A percentile compares a stretch with the other conserved stretches of the same genome.
Evolutionary conservation across 306 rosid genomes (phyloP).

Genomic region (Lithocarpus polystachyus): DNA sequence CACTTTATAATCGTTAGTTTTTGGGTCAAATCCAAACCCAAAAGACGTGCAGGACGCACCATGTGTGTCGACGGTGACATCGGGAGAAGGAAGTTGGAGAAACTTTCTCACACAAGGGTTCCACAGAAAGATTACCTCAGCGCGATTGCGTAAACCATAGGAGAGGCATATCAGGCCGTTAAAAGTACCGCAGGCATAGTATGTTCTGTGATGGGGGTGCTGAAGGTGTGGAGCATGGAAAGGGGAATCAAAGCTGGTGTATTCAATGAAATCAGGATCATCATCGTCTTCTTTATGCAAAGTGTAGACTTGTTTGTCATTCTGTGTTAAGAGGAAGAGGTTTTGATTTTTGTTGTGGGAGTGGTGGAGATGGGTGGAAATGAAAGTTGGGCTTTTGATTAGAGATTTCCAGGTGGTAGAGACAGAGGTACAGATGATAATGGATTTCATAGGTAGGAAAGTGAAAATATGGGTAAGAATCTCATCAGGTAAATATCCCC

Average conservation of each 20-base stretch:
- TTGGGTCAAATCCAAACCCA: conserved; percentile 27
- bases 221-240: not conserved
- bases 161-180: conserved; percentile 15
- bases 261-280: not conserved
- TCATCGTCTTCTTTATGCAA: conserved; percentile 5
- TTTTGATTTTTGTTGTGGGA: no score
- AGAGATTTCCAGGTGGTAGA: no score
- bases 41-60: not conserved
- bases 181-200: not conserved
- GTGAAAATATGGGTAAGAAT: no score
- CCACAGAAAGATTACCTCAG: not conserved
- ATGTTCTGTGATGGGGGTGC: no score
- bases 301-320: not conserved
- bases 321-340: no score
- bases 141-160: no score
- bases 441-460: no score
- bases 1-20: conserved; percentile 8
- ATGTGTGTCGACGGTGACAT: not conserved
- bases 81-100: conserved; percentile 13
- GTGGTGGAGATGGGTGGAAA: no score
- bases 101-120: conserved; percentile 23
- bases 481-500: no score
- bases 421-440: no score
- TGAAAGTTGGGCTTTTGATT: no score
- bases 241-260: conserved; percentile 8